Base-by-base conservation (phyloP, 441 rosid species). In the Pelargonium myrrhifolium region DNA sequence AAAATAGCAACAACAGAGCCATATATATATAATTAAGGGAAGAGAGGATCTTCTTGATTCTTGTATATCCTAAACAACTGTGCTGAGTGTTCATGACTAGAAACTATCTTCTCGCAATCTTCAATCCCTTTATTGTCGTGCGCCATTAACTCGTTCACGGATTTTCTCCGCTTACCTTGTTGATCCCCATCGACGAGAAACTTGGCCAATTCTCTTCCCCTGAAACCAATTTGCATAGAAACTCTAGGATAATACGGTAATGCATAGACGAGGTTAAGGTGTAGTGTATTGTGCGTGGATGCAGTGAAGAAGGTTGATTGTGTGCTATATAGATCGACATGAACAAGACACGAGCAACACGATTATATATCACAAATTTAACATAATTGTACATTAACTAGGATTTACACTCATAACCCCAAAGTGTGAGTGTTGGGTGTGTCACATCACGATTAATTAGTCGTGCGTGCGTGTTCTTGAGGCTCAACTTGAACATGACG, bases 31-130 rank as follows among this genome's bases (percentile, higher is more conserved):
- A n/a, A n/a, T n/a, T 31, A 31, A 31, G 70, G 70, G 69, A 70
- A 75, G 7, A 75, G 43, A 59, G 68, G 65, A 69, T 77, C 80
- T 59, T 66, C 66, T 22, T 67, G 64, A 53, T 64, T 65, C 68
- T 65, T 67, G 70, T 70, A 77, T 26, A 82, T 73, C 66, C 78
- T 66, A 56, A 82, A 67, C 66, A 84, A 65, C 72, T 79, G 74
- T 63, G 71, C 61, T 0, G 17, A 65, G 63, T 74, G 67, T 6
- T 12, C 31, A 10, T 10, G 11, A 18, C 24, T 4, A 53, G 11
- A 53, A 9, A 79, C 76, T 14, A 79, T 47, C 42, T 20, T 68
- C 65, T 58, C 74, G 75, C 83, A 76, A 37, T 73, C 80, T 9
- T 0, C 64, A 43, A 83, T 40, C 24, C 72, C 77, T 5, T 66